A percentile compares a stretch with the other conserved stretches of the same genome.
Conservation (phyloP, 73 alveolate genomes). For the Loxodes magnus region DNA sequence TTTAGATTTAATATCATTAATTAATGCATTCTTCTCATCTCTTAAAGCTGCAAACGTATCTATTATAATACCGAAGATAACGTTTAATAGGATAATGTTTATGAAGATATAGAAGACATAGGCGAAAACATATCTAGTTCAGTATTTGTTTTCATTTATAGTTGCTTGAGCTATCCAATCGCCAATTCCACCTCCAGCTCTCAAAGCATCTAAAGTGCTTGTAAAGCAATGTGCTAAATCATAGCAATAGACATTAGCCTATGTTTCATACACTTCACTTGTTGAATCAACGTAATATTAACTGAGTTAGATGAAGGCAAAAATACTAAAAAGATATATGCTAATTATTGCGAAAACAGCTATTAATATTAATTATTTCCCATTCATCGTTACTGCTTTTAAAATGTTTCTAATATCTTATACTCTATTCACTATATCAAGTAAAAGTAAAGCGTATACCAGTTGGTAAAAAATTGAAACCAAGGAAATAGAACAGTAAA, state of each 20-base stretch:
- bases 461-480: too few relatives aligned
- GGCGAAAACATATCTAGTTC: constrained; percentile 55
- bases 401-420: constrained; percentile 13
- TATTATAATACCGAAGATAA: constrained; percentile 60
- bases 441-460: constrained; percentile 16
- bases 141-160: constrained; percentile 15
- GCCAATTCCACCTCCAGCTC: constrained; percentile 82
- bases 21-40: constrained; percentile 37
- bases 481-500: too few relatives aligned
- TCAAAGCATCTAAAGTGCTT: constrained; percentile 50
- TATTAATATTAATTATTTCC: constrained; percentile 13
- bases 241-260: constrained; percentile 32
- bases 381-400: constrained; percentile 11
- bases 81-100: constrained; percentile 47
- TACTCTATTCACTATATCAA: constrained; percentile 21
- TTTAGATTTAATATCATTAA: constrained; percentile 46
- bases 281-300: constrained; percentile 4
- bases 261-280: not conserved
- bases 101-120: constrained; percentile 51
- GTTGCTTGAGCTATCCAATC: constrained; percentile 21
- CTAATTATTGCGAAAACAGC: constrained; percentile 6
- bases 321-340: constrained; percentile 18
- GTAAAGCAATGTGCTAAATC: constrained; percentile 56
- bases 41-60: constrained; percentile 72
- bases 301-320: constrained; percentile 14